Conservation (phyloP, 371 early-diverging fungal species). For the Mortierella sp. region DNA sequence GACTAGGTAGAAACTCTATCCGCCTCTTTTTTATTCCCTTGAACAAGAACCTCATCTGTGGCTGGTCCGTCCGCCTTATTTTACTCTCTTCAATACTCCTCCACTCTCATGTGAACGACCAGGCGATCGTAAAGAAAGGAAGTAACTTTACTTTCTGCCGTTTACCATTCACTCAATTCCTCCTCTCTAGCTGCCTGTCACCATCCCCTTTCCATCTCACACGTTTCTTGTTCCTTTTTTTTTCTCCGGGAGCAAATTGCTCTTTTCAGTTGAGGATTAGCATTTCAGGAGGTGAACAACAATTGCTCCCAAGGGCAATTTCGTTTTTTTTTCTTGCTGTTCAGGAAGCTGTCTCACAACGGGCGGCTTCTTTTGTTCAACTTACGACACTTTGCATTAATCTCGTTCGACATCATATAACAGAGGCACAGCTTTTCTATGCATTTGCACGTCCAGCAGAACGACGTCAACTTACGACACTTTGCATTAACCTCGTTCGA, state of each 20-base stretch:
- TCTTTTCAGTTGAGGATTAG: too few species aligned
- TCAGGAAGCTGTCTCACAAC: background rate
- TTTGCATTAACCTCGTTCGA: too few species aligned
- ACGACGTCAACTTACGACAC: background rate
- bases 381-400: too few species aligned
- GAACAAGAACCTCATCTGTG: background rate
- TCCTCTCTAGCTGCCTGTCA: too few species aligned
- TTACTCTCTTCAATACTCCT: background rate
- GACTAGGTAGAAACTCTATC: constrained; percentile 7
- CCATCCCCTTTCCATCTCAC: background rate
- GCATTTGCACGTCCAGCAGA: background rate
- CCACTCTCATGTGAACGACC: background rate
- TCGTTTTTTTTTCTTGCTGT: background rate
- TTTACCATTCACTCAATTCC: too few species aligned
- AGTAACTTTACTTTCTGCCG: background rate
- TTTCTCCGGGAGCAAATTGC: too few species aligned
- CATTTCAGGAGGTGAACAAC: too few species aligned
- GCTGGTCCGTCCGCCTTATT: background rate
- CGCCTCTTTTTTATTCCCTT: background rate
- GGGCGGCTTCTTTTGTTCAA: too few species aligned
- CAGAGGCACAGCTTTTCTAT: background rate
- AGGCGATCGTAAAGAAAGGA: background rate
- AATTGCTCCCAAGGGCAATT: too few species aligned
- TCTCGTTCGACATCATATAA: background rate
- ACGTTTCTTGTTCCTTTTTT: too few species aligned